These are phyloP conservation scores for Coprinopsis cinerea DNA, from an alignment of 768 basidiomycete species.

Conservation along the genomic window DNA sequence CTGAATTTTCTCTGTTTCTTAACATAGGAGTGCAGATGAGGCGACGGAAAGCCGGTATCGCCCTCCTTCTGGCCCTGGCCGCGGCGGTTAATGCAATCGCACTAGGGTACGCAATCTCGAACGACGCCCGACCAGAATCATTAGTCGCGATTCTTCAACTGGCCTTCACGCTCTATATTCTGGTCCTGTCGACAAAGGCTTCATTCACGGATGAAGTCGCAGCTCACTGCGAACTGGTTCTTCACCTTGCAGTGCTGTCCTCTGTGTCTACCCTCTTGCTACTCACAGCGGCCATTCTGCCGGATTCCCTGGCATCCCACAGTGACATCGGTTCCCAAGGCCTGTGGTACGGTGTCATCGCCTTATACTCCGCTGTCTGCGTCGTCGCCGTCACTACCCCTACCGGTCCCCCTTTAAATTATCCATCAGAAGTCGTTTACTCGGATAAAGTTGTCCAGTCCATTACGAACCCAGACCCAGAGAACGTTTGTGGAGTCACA, in stretches of 20 bases:
- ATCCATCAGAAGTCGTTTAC: constrained; percentile 69
- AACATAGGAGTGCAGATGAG: constrained; percentile 39
- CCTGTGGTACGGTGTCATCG: constrained; percentile 51
- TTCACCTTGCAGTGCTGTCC: constrained; percentile 58
- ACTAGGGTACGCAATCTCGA: constrained; percentile 48
- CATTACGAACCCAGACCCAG: constrained; percentile 54
- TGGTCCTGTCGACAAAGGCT: constrained; percentile 46
- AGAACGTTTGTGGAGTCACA: constrained; percentile 69
- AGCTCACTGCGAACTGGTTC: constrained; percentile 42
- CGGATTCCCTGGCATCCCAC: constrained; percentile 33
- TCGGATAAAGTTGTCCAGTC: constrained; percentile 58
- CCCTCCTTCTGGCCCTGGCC: constrained; percentile 38
- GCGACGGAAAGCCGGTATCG: constrained; percentile 48
- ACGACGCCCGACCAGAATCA: constrained; percentile 25
- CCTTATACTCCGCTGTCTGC: constrained; percentile 41
- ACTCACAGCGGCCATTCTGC: constrained; percentile 50
- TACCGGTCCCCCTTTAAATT: constrained; percentile 70
- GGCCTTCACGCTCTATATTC: constrained; percentile 53
- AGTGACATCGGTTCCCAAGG: constrained; percentile 18
- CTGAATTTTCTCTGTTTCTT: not conserved
- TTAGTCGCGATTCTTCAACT: constrained; percentile 39
- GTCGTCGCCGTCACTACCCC: constrained; percentile 47
- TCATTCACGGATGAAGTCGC: constrained; percentile 38
- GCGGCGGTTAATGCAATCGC: constrained; percentile 46
- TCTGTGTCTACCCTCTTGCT: constrained; percentile 43